These are phyloP conservation scores for Plasmodium sp. DNA, from an alignment of 169 alveolate species.

Conservation along the genomic window DNA sequence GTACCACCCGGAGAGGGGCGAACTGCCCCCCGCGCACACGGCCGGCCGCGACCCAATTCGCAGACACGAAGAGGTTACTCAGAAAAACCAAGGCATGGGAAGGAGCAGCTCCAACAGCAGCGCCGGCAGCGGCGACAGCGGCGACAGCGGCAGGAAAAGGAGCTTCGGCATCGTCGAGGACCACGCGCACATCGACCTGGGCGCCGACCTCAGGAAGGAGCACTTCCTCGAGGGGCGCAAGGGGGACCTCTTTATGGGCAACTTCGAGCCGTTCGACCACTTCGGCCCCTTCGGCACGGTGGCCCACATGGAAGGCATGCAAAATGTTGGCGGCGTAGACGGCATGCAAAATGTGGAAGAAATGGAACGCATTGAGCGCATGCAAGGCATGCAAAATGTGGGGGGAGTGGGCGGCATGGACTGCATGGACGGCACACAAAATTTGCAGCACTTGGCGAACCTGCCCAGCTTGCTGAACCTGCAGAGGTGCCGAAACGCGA, in stretches of 20 bases:
- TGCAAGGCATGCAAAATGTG: neutral
- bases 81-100: neutral
- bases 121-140: neutral
- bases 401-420: neutral
- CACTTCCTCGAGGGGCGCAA: neutral
- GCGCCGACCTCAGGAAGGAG: neutral
- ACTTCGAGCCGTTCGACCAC: neutral
- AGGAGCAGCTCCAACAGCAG: neutral
- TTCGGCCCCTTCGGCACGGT: neutral
- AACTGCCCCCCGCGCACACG: neutral
- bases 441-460: neutral
- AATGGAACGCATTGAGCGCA: neutral
- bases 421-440: neutral
- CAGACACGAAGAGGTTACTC: neutral
- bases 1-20: neutral
- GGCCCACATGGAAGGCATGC: neutral
- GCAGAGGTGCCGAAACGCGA: neutral
- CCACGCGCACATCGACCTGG: neutral
- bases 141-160: neutral
- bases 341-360: too few relatives aligned
- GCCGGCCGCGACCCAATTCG: neutral
- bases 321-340: neutral
- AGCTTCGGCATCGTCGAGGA: neutral
- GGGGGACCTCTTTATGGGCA: neutral
- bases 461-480: neutral